These are phyloP conservation scores for Fusarium nisikadoi DNA, from an alignment of 2,329 filamentous ascomycete species.

Conservation along the genomic window DNA sequence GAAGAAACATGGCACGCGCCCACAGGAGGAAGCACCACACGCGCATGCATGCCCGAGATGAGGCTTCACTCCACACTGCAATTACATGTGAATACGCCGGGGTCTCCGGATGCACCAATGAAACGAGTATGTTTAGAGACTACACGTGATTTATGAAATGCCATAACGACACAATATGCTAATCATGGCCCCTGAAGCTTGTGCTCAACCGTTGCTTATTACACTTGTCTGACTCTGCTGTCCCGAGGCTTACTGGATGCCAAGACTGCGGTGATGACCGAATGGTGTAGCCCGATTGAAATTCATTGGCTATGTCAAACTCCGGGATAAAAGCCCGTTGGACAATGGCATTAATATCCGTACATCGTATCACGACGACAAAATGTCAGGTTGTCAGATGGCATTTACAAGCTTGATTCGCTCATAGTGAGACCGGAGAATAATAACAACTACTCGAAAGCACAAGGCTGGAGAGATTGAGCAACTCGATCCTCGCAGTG, in stretches of 20 bases:
- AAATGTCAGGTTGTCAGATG: neutral
- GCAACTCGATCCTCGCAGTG: neutral
- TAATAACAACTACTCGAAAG: neutral
- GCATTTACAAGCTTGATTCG: neutral
- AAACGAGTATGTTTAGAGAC: neutral
- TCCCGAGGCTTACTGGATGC: conserved; percentile 35
- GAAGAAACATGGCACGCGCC: conserved; percentile 22
- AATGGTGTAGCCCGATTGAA: conserved; percentile 18
- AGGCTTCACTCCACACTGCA: conserved; percentile 36
- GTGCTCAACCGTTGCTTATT: conserved; percentile 28
- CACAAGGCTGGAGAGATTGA: neutral
- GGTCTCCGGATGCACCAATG: conserved; percentile 35
- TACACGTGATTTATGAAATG: conserved; percentile 36
- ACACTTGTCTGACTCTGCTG: conserved; percentile 15
- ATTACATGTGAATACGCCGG: conserved; percentile 51
- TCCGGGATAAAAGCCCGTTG: conserved; percentile 3
- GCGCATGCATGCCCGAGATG: conserved; percentile 32
- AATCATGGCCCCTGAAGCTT: conserved; percentile 21
- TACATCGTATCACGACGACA: conserved; percentile 14
- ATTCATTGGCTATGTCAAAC: conserved; percentile 24
- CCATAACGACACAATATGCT: neutral
- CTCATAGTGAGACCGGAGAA: neutral
- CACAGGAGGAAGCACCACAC: conserved; percentile 18
- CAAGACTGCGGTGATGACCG: conserved; percentile 27
- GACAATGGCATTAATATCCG: conserved; percentile 32